A percentile compares a stretch with the other conserved stretches of the same genome.
These are phyloP conservation scores for Spencermartinsiella ligniputridi DNA, from an alignment of 1,139 yeast species.

Conservation along the genomic window DNA sequence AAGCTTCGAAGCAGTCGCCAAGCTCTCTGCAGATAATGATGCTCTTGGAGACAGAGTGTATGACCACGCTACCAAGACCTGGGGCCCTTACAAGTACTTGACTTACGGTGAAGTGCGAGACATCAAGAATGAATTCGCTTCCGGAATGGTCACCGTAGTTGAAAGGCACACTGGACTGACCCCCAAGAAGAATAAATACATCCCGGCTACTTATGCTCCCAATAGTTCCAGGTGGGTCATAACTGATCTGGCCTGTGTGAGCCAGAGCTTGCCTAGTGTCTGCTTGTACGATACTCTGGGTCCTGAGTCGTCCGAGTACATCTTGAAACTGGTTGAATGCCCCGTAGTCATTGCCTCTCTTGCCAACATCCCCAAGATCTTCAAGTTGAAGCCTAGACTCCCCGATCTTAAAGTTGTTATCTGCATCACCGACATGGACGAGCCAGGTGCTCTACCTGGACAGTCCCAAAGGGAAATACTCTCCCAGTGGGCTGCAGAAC, in stretches of 20 bases:
- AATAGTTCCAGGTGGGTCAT: constrained; percentile 59
- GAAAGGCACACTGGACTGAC: constrained; percentile 17
- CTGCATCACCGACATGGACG: constrained; percentile 43
- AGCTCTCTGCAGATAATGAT: constrained; percentile 36
- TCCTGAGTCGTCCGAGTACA: constrained; percentile 53
- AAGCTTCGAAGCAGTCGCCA: constrained; percentile 43
- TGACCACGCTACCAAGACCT: constrained; percentile 42
- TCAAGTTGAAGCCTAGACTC: constrained; percentile 37
- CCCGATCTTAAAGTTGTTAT: constrained; percentile 44
- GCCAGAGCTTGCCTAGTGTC: constrained; percentile 51
- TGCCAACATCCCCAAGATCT: constrained; percentile 43
- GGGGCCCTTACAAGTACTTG: constrained; percentile 46
- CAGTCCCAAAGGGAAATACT: constrained; percentile 30
- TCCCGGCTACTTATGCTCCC: constrained; percentile 53
- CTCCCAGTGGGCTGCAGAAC: constrained; percentile 32
- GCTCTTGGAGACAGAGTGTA: constrained; percentile 51
- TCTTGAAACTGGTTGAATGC: constrained; percentile 51
- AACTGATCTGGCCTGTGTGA: constrained; percentile 55
- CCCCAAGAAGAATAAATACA: constrained; percentile 37
- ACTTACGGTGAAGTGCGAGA: constrained; percentile 41
- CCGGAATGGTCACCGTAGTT: constrained; percentile 54
- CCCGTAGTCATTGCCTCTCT: constrained; percentile 52
- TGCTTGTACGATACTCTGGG: constrained; percentile 65
- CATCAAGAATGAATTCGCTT: constrained; percentile 51
- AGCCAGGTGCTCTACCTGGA: constrained; percentile 25